phyloP scores from a whole-genome alignment of 805 yeast species.

The Yarrowia sp. region DNA sequence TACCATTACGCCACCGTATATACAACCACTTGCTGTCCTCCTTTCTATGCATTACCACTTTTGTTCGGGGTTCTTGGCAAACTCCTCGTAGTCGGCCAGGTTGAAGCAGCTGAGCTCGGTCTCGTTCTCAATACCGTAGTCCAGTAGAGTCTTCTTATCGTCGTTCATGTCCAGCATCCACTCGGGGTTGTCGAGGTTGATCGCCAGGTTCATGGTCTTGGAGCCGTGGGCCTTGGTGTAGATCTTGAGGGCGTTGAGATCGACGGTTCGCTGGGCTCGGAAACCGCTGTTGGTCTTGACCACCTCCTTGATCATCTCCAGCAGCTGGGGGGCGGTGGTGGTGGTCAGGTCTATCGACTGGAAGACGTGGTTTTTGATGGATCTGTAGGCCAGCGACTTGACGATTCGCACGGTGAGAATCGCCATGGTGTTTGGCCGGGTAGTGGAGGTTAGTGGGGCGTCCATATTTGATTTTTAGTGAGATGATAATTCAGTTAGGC shows the following conservation, averaged over 20 bases:
- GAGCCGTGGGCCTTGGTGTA: conserved; percentile 96
- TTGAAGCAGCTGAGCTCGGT: conserved; percentile 90
- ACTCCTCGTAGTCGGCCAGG: conserved; percentile 66
- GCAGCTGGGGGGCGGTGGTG: conserved; percentile 69
- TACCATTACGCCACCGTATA: too few species aligned
- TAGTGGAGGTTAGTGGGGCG: conserved; percentile 32
- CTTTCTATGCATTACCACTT: conserved; percentile 68
- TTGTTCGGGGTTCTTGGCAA: conserved; percentile 84
- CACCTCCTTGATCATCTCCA: conserved; percentile 56
- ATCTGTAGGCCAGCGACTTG: conserved; percentile 75
- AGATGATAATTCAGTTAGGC: neutral
- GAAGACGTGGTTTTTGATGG: conserved; percentile 49
- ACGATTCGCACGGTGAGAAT: conserved; percentile 84
- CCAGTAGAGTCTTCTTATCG: conserved; percentile 54
- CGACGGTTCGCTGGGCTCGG: conserved; percentile 82
- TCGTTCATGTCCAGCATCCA: conserved; percentile 66
- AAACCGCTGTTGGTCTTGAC: conserved; percentile 67
- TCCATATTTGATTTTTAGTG: neutral
- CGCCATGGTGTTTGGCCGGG: conserved; percentile 48
- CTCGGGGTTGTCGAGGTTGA: conserved; percentile 83
- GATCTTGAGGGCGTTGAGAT: conserved; percentile 72
- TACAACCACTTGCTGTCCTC: too few species aligned
- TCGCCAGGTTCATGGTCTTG: conserved; percentile 89
- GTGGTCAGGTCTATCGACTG: conserved; percentile 74
- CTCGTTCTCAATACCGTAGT: conserved; percentile 77